These are phyloP conservation scores for Macroventuria anomochaeta DNA, from an alignment of 2,329 filamentous ascomycete species.

Conservation along the genomic window DNA sequence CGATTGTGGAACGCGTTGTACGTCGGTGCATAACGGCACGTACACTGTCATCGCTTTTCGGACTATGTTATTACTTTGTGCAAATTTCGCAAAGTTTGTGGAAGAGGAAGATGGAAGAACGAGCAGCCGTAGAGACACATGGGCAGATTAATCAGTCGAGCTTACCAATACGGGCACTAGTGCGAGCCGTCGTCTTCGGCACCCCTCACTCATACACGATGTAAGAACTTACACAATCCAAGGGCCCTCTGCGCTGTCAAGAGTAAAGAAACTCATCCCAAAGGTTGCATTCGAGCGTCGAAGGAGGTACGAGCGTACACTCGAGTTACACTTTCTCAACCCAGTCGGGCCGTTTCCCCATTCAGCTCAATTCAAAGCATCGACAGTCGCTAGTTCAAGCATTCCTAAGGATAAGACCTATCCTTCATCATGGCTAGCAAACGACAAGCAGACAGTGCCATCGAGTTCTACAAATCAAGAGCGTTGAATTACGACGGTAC, in stretches of 20 bases:
- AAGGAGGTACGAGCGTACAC: neutral
- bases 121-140: no score
- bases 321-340: neutral
- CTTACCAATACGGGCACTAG: constrained; percentile 15
- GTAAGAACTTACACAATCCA: neutral
- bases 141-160: constrained; percentile 11
- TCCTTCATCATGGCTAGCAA: constrained; percentile 6
- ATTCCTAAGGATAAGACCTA: constrained; percentile 16
- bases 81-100: no score
- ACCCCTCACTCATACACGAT: constrained; percentile 8
- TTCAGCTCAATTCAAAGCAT: neutral
- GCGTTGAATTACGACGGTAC: constrained; percentile 49
- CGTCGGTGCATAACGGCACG: no score
- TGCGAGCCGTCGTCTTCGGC: neutral
- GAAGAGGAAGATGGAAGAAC: no score
- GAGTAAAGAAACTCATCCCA: no score
- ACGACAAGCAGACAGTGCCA: constrained; percentile 38
- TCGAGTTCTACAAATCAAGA: constrained; percentile 46
- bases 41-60: no score
- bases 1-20: no score
- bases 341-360: constrained; percentile 1
- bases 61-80: no score
- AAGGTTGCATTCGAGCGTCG: no score
- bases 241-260: neutral
- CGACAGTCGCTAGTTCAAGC: neutral